A percentile compares a stretch with the other conserved stretches of the same genome.
These are phyloP conservation scores for Carex arenaria DNA, from an alignment of 202 grass and related monocot genomes.

Conservation along the genomic window DNA sequence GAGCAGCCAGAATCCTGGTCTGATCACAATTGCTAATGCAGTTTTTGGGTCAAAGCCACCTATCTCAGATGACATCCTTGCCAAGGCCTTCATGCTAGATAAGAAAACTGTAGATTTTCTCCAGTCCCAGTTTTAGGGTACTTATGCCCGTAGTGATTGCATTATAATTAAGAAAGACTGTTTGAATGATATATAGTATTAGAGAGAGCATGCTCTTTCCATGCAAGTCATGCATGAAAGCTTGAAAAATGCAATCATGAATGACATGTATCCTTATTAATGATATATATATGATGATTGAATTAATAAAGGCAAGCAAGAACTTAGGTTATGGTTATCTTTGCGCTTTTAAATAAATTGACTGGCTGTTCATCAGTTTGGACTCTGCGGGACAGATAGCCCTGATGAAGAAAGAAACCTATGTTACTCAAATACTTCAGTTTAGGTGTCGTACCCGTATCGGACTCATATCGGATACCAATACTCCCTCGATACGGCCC, in stretches of 20 bases:
- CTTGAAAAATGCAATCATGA: not conserved
- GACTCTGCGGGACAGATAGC: not conserved
- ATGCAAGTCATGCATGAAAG: constrained; percentile 20
- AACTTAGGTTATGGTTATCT: constrained; percentile 29
- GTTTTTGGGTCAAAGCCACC: constrained; percentile 53
- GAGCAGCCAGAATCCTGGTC: constrained; percentile 66
- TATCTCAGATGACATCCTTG: constrained; percentile 47
- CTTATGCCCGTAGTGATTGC: not conserved
- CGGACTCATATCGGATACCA: no score
- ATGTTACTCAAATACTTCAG: no score
- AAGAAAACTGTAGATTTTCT: constrained; percentile 48
- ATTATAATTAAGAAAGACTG: not conserved
- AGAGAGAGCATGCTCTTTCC: not conserved
- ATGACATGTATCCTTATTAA: constrained; percentile 18
- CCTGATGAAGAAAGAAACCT: no score
- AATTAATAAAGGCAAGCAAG: not conserved
- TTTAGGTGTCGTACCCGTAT: no score
- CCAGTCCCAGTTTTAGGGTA: constrained; percentile 40
- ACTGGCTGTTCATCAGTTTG: not conserved
- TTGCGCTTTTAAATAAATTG: constrained; percentile 27
- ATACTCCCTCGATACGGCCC: no score
- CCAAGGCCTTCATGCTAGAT: constrained; percentile 64
- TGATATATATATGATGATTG: not conserved
- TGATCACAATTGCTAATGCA: constrained; percentile 63
- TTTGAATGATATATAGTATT: not conserved